These are phyloP conservation scores for Aurinia saxatilis DNA, from an alignment of 345 rosid genomes.

Conservation along the genomic window DNA sequence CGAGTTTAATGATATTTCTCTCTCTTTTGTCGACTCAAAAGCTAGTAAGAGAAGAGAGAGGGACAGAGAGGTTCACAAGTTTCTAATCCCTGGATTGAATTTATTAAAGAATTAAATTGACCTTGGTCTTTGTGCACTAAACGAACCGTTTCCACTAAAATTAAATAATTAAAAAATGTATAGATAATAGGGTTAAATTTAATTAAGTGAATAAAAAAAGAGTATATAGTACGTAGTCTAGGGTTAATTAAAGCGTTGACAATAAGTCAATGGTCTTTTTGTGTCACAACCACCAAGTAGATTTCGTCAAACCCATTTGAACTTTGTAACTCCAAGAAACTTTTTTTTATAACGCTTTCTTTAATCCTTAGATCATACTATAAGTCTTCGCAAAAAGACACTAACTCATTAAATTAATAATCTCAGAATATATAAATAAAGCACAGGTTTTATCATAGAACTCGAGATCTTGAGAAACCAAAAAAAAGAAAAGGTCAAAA, in stretches of 20 bases:
- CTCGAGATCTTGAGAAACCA: constrained; percentile 4
- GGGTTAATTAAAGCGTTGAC: constrained; percentile 32
- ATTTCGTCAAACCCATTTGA: constrained; percentile 32
- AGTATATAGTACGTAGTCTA: constrained; percentile 1
- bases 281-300: constrained; percentile 25
- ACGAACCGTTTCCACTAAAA: constrained; percentile 15
- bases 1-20: constrained; percentile 25
- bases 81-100: constrained; percentile 18
- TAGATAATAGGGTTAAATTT: not conserved
- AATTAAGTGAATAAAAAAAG: not conserved
- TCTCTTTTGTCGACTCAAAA: constrained; percentile 21
- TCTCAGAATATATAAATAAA: not conserved
- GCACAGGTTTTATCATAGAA: not conserved
- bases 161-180: not conserved
- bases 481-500: not conserved
- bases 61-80: constrained; percentile 8
- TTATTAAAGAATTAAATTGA: constrained; percentile 30
- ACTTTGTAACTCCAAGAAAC: constrained; percentile 19
- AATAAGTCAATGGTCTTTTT: constrained; percentile 28
- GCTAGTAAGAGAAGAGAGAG: constrained; percentile 11
- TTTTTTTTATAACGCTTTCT: constrained; percentile 21
- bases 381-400: constrained; percentile 25
- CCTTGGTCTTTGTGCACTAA: constrained; percentile 25
- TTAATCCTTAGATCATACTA: constrained; percentile 3
- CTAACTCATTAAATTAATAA: not conserved